Conservation (phyloP, 2,329 filamentous ascomycete genomes). For the Aspergillus sp. region DNA sequence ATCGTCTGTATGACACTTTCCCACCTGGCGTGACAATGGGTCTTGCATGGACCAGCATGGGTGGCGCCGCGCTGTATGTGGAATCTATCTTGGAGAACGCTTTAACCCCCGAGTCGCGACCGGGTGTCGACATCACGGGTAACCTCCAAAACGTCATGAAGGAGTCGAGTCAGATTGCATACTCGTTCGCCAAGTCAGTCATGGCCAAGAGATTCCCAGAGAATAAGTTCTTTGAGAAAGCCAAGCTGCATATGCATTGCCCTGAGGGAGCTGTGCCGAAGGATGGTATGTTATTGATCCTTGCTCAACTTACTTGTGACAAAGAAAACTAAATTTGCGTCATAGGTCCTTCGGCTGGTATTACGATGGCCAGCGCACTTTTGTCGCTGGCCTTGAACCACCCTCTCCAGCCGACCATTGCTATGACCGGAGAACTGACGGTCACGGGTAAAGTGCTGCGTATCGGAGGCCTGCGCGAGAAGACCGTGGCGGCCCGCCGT, state of each 20-base stretch:
- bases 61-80: slow-evolving; percentile 91
- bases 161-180: slow-evolving; percentile 89
- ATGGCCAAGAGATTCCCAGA: slow-evolving; percentile 79
- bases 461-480: slow-evolving; percentile 90
- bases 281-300: slow-evolving; percentile 52
- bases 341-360: slow-evolving; percentile 70
- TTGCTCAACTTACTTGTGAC: neutral
- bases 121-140: slow-evolving; percentile 82
- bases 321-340: slow-evolving; percentile 7
- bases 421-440: slow-evolving; percentile 97
- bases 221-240: slow-evolving; percentile 94
- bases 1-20: slow-evolving; percentile 88
- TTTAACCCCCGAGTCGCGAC: slow-evolving; percentile 64
- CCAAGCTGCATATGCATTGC: slow-evolving; percentile 89
- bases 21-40: slow-evolving; percentile 96
- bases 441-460: slow-evolving; percentile 93
- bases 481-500: slow-evolving; percentile 89
- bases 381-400: slow-evolving; percentile 76
- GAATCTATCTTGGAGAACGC: slow-evolving; percentile 90
- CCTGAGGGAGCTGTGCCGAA: slow-evolving; percentile 95
- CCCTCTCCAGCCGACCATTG: slow-evolving; percentile 74
- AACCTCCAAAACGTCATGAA: slow-evolving; percentile 98
- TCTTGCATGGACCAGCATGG: slow-evolving; percentile 95
- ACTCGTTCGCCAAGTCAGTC: slow-evolving; percentile 87
- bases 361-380: slow-evolving; percentile 95